phyloP scores from a whole-genome alignment of 2,329 filamentous ascomycete species.

The Beauveria australis region DNA sequence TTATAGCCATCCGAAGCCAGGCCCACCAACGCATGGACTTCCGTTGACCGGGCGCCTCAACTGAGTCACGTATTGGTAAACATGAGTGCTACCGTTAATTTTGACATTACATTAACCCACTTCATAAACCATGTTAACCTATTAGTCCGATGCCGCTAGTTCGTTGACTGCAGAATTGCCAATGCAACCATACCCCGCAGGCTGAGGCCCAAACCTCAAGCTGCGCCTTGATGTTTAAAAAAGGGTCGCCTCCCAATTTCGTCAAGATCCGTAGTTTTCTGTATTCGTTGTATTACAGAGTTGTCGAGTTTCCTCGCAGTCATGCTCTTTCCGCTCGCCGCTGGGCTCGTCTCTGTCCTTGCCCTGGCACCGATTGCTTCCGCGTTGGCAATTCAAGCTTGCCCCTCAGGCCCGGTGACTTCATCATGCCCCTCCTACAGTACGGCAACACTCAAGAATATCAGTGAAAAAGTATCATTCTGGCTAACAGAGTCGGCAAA shows the following conservation, averaged over 20 bases:
- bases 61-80: too few relatives aligned
- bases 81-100: too few relatives aligned
- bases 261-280: not conserved
- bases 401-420: not conserved
- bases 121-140: not conserved
- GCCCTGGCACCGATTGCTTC: not conserved
- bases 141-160: not conserved
- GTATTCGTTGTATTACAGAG: not conserved
- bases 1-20: not conserved
- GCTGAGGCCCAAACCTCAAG: not conserved
- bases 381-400: not conserved
- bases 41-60: too few relatives aligned
- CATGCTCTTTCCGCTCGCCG: not conserved
- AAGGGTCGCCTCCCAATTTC: not conserved
- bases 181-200: not conserved
- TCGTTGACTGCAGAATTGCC: not conserved
- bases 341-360: not conserved
- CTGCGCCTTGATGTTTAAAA: not conserved
- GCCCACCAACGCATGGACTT: too few relatives aligned
- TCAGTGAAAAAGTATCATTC: not conserved
- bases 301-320: not conserved
- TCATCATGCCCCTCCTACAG: slow-evolving; percentile 7
- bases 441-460: not conserved
- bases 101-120: not conserved
- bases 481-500: not conserved